Evolutionary conservation across 768 basidiomycete species (phyloP), one percentile per base, ranked within the genome.

Genomic region (Piloderma croceum): DNA sequence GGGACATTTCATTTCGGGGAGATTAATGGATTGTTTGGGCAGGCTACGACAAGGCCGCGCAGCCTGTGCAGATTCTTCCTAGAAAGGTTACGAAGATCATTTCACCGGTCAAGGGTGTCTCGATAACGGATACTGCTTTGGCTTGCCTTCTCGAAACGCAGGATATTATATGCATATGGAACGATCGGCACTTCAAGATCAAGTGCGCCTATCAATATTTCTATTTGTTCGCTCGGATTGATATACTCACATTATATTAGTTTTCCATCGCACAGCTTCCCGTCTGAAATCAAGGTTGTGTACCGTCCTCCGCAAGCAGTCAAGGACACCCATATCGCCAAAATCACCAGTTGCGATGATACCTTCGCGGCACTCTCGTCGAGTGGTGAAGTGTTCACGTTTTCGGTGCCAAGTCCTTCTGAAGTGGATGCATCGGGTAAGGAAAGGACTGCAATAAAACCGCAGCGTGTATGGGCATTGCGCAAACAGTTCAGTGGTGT

Each of bases 381-480:
- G 1, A 81, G 81, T 36, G 94, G 94, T n/a, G 94, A 97, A 57
- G 76, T 97, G 3, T 97, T 90, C 58, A 86, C 82, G 0, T 96
- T 93, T 54, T 65, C 71, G 3, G 60, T 76, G 1, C 68, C 69
- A 0, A 52, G 59, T 22, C 55, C 58, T 3, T 48, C 58, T 7
- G 57, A 68, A 27, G 40, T 59, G 13, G 64, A 67, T 18, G 49
- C 53, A 15, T 54, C 55, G 24, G 55, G n/a, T n/a, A 43, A 7
- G 21, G 44, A 5, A 34, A 32, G 3, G 36, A 33, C 18, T 51
- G 42, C 15, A 37, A 25, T 3, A 23, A 85, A 84, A 50, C 91
- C 94, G 0, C 90, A 93, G 58, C 78, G 90, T 19, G 80, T 90
- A 6, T 97, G 93, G 94, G 85, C 89, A 0, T 64, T 94, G 37